A percentile compares a stretch with the other conserved stretches of the same genome.
phyloP scores from a whole-genome alignment of 495 filamentous ascomycete genomes.

The Pseudotulostoma volvatum region DNA sequence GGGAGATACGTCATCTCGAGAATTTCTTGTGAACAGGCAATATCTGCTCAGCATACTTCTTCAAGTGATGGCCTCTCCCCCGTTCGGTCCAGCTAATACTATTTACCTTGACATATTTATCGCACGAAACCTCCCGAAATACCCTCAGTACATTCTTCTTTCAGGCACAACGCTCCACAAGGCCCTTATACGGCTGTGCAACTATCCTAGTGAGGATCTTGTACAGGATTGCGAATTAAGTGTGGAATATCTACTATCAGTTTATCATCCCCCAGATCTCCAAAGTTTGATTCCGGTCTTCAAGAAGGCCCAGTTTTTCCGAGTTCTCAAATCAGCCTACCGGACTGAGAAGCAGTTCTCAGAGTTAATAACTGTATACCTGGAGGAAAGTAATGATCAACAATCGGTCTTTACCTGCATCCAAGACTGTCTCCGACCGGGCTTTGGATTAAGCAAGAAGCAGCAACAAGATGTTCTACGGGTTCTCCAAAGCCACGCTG shows the following conservation, averaged over 20 bases:
- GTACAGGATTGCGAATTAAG: conserved; percentile 91
- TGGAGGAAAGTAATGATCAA: conserved; percentile 67
- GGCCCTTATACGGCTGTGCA: conserved; percentile 67
- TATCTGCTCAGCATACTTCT: conserved; percentile 78
- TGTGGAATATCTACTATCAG: conserved; percentile 82
- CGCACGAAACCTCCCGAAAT: conserved; percentile 89
- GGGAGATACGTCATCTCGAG: conserved; percentile 20
- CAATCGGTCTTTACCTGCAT: conserved; percentile 63
- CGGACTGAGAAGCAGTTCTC: conserved; percentile 64
- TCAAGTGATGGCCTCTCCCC: conserved; percentile 62
- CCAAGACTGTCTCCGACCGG: conserved; percentile 59
- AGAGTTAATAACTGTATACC: conserved; percentile 61
- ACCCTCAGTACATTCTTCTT: conserved; percentile 85
- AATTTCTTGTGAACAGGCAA: conserved; percentile 69
- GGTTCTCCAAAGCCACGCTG: conserved; percentile 52
- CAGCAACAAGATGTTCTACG: conserved; percentile 60
- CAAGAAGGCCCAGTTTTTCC: conserved; percentile 67
- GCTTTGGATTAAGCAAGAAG: conserved; percentile 50
- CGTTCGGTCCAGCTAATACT: conserved; percentile 63
- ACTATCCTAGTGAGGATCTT: conserved; percentile 63
- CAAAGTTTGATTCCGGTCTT: conserved; percentile 59
- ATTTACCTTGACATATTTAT: conserved; percentile 98
- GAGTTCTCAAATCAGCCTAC: conserved; percentile 86
- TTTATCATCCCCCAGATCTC: conserved; percentile 79
- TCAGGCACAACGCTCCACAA: conserved; percentile 70